phyloP scores from a whole-genome alignment of 345 rosid genomes.

The Viola odorata region DNA sequence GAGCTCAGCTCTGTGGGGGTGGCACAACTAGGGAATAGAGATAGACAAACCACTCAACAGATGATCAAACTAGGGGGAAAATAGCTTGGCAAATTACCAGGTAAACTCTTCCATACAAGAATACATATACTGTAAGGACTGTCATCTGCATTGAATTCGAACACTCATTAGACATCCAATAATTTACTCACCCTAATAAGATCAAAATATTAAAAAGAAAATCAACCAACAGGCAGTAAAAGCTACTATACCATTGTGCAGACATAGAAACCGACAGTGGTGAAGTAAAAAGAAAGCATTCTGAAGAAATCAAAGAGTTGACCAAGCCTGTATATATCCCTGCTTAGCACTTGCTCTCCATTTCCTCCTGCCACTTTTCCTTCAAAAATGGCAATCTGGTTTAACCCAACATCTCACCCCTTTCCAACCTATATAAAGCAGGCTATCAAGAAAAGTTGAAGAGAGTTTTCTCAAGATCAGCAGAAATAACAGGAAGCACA shows the following conservation, averaged over 20 bases:
- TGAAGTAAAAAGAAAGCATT: slow-evolving; percentile 94
- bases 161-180: slow-evolving; percentile 18
- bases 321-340: slow-evolving; percentile 93
- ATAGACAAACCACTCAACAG: background rate
- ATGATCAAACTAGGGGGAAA: slow-evolving; percentile 2
- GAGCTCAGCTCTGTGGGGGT: too few species aligned
- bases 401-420: slow-evolving; percentile 98
- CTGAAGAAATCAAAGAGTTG: slow-evolving; percentile 98
- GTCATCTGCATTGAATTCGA: slow-evolving; percentile 72
- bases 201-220: background rate
- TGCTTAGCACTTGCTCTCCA: slow-evolving; percentile 97
- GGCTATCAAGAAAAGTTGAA: slow-evolving; percentile 8
- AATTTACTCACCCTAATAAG: slow-evolving; percentile 1
- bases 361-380: slow-evolving; percentile 99
- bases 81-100: slow-evolving; percentile 54
- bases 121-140: slow-evolving; percentile 83
- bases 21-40: too few species aligned
- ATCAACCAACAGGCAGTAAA: background rate
- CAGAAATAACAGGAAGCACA: background rate
- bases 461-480: background rate
- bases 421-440: slow-evolving; percentile 74
- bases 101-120: slow-evolving; percentile 86
- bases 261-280: slow-evolving; percentile 91
- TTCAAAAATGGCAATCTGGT: slow-evolving; percentile 97
- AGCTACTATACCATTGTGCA: slow-evolving; percentile 81